Evolutionary conservation across 1,139 yeast genomes (phyloP).

Genomic region (Trichomonascaceae sp.): DNA sequence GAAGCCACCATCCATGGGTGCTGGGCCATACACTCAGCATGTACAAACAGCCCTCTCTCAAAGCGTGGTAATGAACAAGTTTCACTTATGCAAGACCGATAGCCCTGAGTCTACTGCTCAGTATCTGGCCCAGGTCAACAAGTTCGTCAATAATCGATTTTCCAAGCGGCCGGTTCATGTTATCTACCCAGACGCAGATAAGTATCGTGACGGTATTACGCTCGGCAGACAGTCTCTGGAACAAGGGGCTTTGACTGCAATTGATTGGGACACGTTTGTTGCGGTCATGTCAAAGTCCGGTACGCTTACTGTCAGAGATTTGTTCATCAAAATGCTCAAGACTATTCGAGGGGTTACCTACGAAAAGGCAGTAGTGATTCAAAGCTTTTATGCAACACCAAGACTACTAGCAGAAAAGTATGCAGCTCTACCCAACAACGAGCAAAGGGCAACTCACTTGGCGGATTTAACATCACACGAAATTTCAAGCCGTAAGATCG

Average conservation of each 20-base stretch:
- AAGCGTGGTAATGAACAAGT: slow-evolving; percentile 53
- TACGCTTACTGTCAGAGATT: slow-evolving; percentile 59
- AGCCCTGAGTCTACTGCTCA: slow-evolving; percentile 65
- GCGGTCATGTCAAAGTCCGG: slow-evolving; percentile 59
- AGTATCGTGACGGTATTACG: slow-evolving; percentile 13
- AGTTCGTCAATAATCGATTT: slow-evolving; percentile 28
- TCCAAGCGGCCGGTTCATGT: slow-evolving; percentile 12
- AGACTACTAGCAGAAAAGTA: slow-evolving; percentile 33
- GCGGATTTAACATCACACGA: slow-evolving; percentile 35
- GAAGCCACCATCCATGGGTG: slow-evolving; percentile 37
- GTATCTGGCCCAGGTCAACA: slow-evolving; percentile 47
- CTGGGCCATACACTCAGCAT: slow-evolving; percentile 41
- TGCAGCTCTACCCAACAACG: slow-evolving; percentile 18
- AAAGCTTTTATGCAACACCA: slow-evolving; percentile 55
- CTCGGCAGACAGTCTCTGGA: slow-evolving; percentile 20
- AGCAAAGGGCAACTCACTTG: slow-evolving; percentile 33
- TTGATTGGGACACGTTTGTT: slow-evolving; percentile 52
- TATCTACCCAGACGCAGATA: slow-evolving; percentile 38
- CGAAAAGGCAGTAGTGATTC: slow-evolving; percentile 75
- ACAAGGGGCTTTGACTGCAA: slow-evolving; percentile 37
- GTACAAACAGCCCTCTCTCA: slow-evolving; percentile 67
- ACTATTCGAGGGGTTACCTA: slow-evolving; percentile 67
- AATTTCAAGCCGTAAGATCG: slow-evolving; percentile 49
- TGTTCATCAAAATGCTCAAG: slow-evolving; percentile 67
- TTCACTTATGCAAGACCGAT: slow-evolving; percentile 54